Evolutionary conservation across 352 stramenopile species (phyloP), one percentile per base, ranked within the genome.

Genomic region (Globisporangium acanthophoron): DNA sequence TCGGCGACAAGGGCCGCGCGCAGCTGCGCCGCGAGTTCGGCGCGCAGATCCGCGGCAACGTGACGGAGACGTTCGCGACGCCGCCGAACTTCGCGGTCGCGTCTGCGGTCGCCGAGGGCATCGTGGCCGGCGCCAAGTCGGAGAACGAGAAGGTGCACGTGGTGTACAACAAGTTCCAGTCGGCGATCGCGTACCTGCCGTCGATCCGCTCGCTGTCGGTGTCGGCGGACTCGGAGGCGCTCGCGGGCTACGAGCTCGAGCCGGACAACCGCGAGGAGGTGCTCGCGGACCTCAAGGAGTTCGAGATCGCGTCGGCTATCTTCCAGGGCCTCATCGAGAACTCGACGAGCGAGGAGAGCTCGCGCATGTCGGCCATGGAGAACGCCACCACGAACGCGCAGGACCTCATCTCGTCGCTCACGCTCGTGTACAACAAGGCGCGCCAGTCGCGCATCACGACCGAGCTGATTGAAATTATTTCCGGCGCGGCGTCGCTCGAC

Each of bases 331-430:
- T 99, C 66, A 96, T 99, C 71, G 97, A 99, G 79, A 98, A 92
- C 73, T 96, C 95, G 64, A 98, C 97, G 59, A 96, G 91, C 52
- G 97, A 99, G 79, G 94, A 99, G 77, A 96, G 84, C 31, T 98
- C 97, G 68, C 94, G 97, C 72, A 99, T 99, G 97, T 96, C 96
- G 64, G 97, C 97, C 50, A 99, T 99, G 97, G 97, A 99, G 74
- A 99, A 99, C 71, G 96, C 97, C 47, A 98, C 94, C 40, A 98
- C 97, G 73, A 99, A 99, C 76, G 97, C 97, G 24, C 79, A 91
- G 62, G 97, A 99, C 50, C 91, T 99, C 78, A 98, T 99, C 74
- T 92, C 96, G 65, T 89, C 76, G 69, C 72, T 79, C 83, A 96
- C 96, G 78, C 75, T 92, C 63, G 66, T 82, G 62, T 94, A 94